Evolutionary conservation across 1,284 basidiomycete genomes (phyloP), one percentile per base, ranked within the genome.

Genomic region (Lignosus rhinocerotis): DNA sequence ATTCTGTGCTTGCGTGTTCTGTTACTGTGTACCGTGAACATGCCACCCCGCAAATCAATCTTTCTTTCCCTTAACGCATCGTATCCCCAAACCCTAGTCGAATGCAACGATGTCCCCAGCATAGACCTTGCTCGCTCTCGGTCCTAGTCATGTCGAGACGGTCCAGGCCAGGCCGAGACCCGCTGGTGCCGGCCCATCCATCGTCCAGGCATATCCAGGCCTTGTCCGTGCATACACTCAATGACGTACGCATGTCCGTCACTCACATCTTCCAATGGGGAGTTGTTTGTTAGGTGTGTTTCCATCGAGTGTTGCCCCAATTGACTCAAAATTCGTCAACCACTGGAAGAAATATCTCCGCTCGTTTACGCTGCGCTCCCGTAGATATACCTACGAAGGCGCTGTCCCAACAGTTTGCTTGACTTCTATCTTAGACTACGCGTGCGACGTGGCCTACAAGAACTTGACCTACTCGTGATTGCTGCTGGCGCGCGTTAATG

Each of bases 131-230:
- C 44, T 12, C 30, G 30, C 42, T 14, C 10, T 16, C 41, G 6
- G 45, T 44, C n/a, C 12, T n/a, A 36, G 21, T 19, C 39, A 41
- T 33, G 30, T 21, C 42, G 14, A 32, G 53, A 21, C 34, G 57
- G 58, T 39, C 63, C 44, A 64, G 63, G 50, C 63, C 45, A 14
- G 42, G 60, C 44, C 63, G 52, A 58, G 63, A 50, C 51, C 54
- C 16, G 51, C 58, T 53, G 50, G 51, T 36, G 10, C 14, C 2
- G 45, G 31, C 55, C 30, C 53, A 51, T 34, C 41, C 34, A 30
- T 16, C 36, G 38, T 31, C 62, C 34, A 63, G 62, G 43, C 59
- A 50, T 59, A 53, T 46, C 62, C 41, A 59, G 61, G 33, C 53
- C 41, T 17, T 25, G 30, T 8, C n/a, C 11, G 12, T 9, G 34